phyloP scores from a whole-genome alignment of 306 rosid genomes.

The Rosa rugosa region DNA sequence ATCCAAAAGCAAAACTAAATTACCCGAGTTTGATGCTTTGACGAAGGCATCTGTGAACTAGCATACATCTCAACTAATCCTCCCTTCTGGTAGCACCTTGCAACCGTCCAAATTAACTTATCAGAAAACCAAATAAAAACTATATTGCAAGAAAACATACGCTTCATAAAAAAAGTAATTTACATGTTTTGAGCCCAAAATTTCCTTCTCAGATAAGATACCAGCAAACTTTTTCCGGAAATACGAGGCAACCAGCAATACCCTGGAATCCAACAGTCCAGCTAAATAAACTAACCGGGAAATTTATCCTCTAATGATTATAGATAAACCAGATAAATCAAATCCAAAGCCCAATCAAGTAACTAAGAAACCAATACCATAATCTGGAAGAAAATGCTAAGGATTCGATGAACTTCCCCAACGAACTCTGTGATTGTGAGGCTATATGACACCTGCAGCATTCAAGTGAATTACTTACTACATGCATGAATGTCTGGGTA shows the following conservation, averaged over 20 bases:
- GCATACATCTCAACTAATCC: conserved; percentile 76
- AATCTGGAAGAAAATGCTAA: conserved; percentile 80
- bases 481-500: neutral
- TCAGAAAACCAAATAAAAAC: conserved; percentile 19
- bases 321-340: conserved; percentile 9
- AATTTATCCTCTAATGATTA: conserved; percentile 24
- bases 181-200: conserved; percentile 89
- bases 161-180: conserved; percentile 29
- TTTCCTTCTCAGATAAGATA: conserved; percentile 63
- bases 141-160: conserved; percentile 11
- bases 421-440: conserved; percentile 56
- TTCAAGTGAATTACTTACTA: conserved; percentile 28
- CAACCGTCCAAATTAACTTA: conserved; percentile 34
- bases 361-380: conserved; percentile 48
- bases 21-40: conserved; percentile 54
- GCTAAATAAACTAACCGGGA: conserved; percentile 20
- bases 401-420: conserved; percentile 70
- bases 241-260: conserved; percentile 67
- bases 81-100: conserved; percentile 72
- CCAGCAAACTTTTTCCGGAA: conserved; percentile 71
- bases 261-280: conserved; percentile 58
- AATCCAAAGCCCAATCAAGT: conserved; percentile 18
- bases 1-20: conserved; percentile 19
- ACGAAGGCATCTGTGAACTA: conserved; percentile 48
- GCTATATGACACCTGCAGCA: conserved; percentile 71